Evolutionary conservation across 495 filamentous ascomycete species (phyloP).

Genomic region (Aspergillus bertholletiae): DNA sequence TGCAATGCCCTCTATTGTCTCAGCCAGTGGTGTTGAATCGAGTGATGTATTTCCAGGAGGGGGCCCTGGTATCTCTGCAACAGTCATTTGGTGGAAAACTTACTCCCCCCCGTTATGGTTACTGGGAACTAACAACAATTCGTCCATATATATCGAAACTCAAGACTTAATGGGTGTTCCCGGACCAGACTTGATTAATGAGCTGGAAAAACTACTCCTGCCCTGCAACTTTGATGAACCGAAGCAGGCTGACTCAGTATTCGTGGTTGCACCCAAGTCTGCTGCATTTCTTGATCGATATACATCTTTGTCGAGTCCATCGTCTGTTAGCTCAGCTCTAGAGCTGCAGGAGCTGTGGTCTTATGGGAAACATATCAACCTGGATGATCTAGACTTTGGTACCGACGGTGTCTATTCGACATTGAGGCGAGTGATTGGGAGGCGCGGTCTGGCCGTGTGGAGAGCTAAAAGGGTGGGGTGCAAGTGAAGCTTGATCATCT

Average conservation of each 20-base stretch:
- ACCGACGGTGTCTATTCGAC: slow-evolving; percentile 79
- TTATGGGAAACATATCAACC: slow-evolving; percentile 70
- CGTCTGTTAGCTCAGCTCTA: slow-evolving; percentile 13
- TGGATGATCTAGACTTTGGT: slow-evolving; percentile 90
- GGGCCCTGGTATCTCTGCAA: slow-evolving; percentile 52
- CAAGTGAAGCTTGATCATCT: slow-evolving; percentile 6
- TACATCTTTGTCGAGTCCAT: slow-evolving; percentile 26
- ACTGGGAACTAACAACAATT: slow-evolving; percentile 67
- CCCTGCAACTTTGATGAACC: slow-evolving; percentile 39
- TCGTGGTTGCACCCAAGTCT: slow-evolving; percentile 67
- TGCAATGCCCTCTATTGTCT: slow-evolving; percentile 40
- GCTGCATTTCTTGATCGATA: slow-evolving; percentile 68
- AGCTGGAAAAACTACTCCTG: slow-evolving; percentile 51
- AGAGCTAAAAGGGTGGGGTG: slow-evolving; percentile 23
- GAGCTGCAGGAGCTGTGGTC: slow-evolving; percentile 66
- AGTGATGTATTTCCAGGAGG: slow-evolving; percentile 15
- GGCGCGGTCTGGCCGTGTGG: slow-evolving; percentile 79
- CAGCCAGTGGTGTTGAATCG: slow-evolving; percentile 8
- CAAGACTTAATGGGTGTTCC: slow-evolving; percentile 79
- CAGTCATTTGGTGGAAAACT: slow-evolving; percentile 94
- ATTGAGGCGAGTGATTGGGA: slow-evolving; percentile 68
- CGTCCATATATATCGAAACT: slow-evolving; percentile 54
- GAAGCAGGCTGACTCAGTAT: slow-evolving; percentile 38
- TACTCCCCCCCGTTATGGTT: slow-evolving; percentile 94
- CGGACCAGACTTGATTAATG: slow-evolving; percentile 54